phyloP scores from a whole-genome alignment of 148 eudicot genomes.

The Silene latifolia region DNA sequence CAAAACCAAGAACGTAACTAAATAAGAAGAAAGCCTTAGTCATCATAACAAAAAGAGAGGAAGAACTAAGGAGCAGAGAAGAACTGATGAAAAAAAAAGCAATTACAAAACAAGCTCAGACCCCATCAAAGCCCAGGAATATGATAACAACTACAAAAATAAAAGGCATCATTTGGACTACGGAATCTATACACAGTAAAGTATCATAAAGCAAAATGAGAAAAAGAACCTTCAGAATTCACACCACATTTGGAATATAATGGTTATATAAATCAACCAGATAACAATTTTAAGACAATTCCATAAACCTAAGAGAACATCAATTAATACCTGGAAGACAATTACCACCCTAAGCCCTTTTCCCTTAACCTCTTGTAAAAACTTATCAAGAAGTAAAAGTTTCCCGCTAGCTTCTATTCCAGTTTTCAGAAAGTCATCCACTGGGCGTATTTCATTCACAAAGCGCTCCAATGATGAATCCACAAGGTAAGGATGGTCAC shows the following conservation, averaged over 20 bases:
- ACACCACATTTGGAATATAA: background rate
- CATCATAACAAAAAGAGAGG: background rate
- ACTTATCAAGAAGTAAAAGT: constrained; percentile 55
- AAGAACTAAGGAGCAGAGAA: background rate
- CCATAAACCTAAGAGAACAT: background rate
- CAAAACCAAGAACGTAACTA: background rate
- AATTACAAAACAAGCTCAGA: background rate
- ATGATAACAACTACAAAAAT: background rate
- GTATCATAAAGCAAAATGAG: background rate
- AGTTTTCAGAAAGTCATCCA: constrained; percentile 40
- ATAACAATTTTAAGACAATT: background rate
- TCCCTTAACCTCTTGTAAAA: constrained; percentile 52
- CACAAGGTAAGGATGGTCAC: constrained; percentile 81
- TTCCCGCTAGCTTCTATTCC: constrained; percentile 88
- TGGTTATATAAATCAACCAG: background rate
- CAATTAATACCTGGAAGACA: constrained; percentile 56
- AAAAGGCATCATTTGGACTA: background rate
- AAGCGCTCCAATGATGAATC: constrained; percentile 44
- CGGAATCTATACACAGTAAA: background rate
- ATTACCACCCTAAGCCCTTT: constrained; percentile 51
- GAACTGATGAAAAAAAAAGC: background rate
- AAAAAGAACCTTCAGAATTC: background rate
- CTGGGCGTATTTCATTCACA: constrained; percentile 39
- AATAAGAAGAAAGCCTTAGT: background rate
- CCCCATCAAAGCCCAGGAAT: background rate